phyloP scores from a whole-genome alignment of 768 basidiomycete genomes.

The Calocybe gangraenosa region DNA sequence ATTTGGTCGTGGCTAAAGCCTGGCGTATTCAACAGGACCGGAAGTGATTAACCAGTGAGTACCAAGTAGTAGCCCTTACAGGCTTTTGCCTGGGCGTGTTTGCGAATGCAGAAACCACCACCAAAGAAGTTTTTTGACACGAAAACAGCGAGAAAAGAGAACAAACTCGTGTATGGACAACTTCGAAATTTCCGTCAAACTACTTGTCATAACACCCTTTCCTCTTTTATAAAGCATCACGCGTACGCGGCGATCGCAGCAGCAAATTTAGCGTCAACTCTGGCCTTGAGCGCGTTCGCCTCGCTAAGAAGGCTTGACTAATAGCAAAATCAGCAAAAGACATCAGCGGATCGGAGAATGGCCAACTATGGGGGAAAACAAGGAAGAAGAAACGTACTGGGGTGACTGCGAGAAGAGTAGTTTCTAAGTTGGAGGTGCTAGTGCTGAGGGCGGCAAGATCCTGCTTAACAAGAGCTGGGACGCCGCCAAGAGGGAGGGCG shows the following conservation, averaged over 20 bases:
- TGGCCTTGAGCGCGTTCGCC: constrained; percentile 14
- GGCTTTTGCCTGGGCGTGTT: too few species aligned
- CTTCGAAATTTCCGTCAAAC: too few species aligned
- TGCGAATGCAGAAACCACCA: too few species aligned
- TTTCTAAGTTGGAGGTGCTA: constrained; percentile 19
- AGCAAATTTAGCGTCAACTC: constrained; percentile 21
- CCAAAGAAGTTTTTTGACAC: too few species aligned
- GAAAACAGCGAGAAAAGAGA: too few species aligned
- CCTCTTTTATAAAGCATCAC: background rate
- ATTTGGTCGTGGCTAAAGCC: too few species aligned
- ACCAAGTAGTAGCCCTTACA: too few species aligned
- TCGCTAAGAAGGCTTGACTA: constrained; percentile 20
- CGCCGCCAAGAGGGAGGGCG: constrained; percentile 26
- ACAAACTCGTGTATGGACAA: too few species aligned
- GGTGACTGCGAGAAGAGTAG: constrained; percentile 16
- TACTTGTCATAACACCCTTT: too few species aligned
- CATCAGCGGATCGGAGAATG: background rate
- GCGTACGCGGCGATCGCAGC: constrained; percentile 18
- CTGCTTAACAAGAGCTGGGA: constrained; percentile 25
- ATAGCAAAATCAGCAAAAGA: background rate
- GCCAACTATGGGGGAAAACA: background rate
- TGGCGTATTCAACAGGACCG: too few species aligned
- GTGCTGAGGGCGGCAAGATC: constrained; percentile 25
- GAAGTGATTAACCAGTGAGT: too few species aligned
- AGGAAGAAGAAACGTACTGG: constrained; percentile 19